Percentiles rank a stretch among this genome's conserved stretches.
Evolutionary conservation across 2,329 filamentous ascomycete genomes (phyloP).

Genomic region (Colletotrichum simmondsii): DNA sequence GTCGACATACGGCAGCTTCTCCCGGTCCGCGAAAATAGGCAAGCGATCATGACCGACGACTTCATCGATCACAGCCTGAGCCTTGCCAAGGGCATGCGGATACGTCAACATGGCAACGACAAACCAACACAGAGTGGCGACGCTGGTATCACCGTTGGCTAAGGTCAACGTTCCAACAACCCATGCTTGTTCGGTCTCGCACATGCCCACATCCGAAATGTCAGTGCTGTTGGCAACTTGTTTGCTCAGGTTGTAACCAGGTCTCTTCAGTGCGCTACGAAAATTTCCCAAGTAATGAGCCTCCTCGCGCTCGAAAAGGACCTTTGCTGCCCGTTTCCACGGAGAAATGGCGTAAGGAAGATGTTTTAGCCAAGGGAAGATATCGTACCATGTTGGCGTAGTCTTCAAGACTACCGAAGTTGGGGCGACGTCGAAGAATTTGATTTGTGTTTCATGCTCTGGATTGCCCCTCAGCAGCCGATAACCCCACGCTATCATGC

Average conservation of each 20-base stretch:
- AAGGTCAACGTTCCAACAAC: not conserved
- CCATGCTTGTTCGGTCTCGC: not conserved
- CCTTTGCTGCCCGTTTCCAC: slow-evolving; percentile 14
- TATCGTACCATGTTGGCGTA: not conserved
- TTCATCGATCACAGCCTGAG: slow-evolving; percentile 51
- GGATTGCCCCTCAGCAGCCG: slow-evolving; percentile 6
- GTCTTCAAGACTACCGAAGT: not conserved
- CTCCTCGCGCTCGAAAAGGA: not conserved
- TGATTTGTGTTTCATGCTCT: not conserved
- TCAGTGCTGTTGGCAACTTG: not conserved
- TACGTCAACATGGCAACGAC: slow-evolving; percentile 43
- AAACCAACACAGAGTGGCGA: slow-evolving; percentile 37
- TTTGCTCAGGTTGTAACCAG: slow-evolving; percentile 9
- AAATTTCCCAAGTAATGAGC: slow-evolving; percentile 5
- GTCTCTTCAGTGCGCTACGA: not conserved
- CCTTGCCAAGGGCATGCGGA: slow-evolving; percentile 43
- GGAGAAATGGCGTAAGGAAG: slow-evolving; percentile 15
- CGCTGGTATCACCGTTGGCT: slow-evolving; percentile 8
- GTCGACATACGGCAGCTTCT: slow-evolving; percentile 42
- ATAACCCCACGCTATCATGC: slow-evolving; percentile 1
- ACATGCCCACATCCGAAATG: not conserved
- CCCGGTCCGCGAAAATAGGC: slow-evolving; percentile 40
- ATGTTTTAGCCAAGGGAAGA: slow-evolving; percentile 7
- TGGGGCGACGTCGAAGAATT: not conserved
- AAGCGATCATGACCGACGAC: slow-evolving; percentile 45